Evolutionary conservation across 2,329 filamentous ascomycete species (phyloP).

Genomic region (Elsinoe arachidis): DNA sequence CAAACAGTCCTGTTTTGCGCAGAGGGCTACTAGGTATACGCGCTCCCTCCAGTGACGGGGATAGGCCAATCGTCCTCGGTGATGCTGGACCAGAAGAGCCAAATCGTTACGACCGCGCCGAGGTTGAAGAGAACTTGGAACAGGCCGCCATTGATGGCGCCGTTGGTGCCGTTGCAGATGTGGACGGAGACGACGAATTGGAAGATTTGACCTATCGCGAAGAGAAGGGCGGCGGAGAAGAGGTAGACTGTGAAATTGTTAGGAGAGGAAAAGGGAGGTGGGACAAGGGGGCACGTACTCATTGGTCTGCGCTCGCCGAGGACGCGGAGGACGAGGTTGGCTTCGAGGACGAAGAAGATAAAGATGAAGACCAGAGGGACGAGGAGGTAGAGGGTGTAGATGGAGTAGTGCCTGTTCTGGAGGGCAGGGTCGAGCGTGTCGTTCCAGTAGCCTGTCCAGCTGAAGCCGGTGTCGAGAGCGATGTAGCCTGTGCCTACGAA

Average conservation of each 20-base stretch:
- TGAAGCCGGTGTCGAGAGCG: conserved; percentile 82
- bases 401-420: conserved; percentile 63
- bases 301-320: conserved; percentile 88
- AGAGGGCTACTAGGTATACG: conserved; percentile 26
- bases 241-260: conserved; percentile 58
- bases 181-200: conserved; percentile 88
- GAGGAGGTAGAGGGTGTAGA: conserved; percentile 92
- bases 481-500: conserved; percentile 94
- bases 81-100: conserved; percentile 98
- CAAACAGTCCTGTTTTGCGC: not conserved
- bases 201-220: conserved; percentile 90
- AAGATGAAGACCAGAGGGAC: conserved; percentile 83
- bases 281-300: conserved; percentile 43
- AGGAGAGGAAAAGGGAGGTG: conserved; percentile 10
- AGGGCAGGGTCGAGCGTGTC: conserved; percentile 42
- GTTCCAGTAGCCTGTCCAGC: conserved; percentile 73
- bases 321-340: conserved; percentile 72
- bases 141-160: conserved; percentile 84
- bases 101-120: conserved; percentile 70
- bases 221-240: conserved; percentile 62
- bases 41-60: conserved; percentile 34
- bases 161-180: conserved; percentile 73
- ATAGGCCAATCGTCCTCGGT: conserved; percentile 96
- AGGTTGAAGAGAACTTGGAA: conserved; percentile 93
- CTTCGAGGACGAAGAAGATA: conserved; percentile 74